Percentiles rank a stretch among this genome's conserved stretches.
Conservation (phyloP, 495 filamentous ascomycete species). For the Aspergillus diversus region DNA sequence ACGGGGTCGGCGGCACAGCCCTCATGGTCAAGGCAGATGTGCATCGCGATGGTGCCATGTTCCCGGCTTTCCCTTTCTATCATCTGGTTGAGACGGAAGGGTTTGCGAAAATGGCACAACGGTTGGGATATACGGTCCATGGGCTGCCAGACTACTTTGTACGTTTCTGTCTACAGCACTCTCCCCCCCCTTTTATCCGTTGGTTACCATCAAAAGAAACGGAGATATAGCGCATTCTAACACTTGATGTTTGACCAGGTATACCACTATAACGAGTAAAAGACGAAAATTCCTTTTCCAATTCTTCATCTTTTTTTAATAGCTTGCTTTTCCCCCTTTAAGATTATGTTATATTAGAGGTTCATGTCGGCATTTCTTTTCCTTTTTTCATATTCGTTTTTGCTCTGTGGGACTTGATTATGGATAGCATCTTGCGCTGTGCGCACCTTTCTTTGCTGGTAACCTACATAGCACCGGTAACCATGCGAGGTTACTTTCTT, state of each 20-base stretch:
- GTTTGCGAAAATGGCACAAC: slow-evolving; percentile 93
- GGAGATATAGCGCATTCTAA: background rate
- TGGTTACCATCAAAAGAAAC: too few relatives aligned
- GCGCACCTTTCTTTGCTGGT: background rate
- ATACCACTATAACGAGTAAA: slow-evolving; percentile 88
- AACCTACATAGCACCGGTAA: too few relatives aligned
- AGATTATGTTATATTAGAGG: background rate
- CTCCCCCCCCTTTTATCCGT: too few relatives aligned
- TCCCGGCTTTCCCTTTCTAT: slow-evolving; percentile 94
- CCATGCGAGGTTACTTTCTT: too few relatives aligned
- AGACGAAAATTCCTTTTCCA: slow-evolving; percentile 3
- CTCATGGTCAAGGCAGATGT: slow-evolving; percentile 97
- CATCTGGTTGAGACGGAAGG: slow-evolving; percentile 97
- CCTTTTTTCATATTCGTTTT: background rate
- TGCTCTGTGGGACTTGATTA: background rate
- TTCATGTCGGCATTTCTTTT: slow-evolving; percentile 1
- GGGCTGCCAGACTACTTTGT: slow-evolving; percentile 98
- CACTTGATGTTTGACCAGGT: slow-evolving; percentile 55
- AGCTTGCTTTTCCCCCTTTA: slow-evolving; percentile 2
- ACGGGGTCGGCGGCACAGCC: slow-evolving; percentile 93
- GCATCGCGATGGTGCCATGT: slow-evolving; percentile 97
- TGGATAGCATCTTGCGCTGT: slow-evolving; percentile 3
- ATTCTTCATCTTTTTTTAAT: too few relatives aligned
- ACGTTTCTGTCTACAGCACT: slow-evolving; percentile 32
- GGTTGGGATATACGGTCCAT: slow-evolving; percentile 80